Evolutionary conservation across 192 early-diverging fungal genomes (phyloP).

Genomic region (Backusella parvicylindrica): DNA sequence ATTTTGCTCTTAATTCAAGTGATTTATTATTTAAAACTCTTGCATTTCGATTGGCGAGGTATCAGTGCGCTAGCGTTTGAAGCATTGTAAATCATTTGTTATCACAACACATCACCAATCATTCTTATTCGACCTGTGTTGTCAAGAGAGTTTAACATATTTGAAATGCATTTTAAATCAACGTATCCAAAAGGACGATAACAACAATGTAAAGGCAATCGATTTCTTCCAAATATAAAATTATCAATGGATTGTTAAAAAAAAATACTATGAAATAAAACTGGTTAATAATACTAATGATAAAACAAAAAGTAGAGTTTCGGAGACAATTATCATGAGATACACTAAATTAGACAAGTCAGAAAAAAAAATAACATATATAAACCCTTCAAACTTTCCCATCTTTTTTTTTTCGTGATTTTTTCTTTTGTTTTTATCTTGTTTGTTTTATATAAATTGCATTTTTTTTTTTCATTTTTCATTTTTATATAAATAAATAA

Average conservation of each 20-base stretch:
- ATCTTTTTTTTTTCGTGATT: background rate
- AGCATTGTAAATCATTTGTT: background rate
- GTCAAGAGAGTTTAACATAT: background rate
- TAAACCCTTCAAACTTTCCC: background rate
- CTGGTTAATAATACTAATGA: background rate
- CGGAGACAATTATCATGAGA: conserved; percentile 1
- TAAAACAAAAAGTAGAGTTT: background rate
- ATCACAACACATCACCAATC: too few species aligned
- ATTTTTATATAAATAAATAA: background rate
- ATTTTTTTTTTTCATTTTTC: background rate
- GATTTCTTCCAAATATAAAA: background rate
- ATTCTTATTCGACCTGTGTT: background rate
- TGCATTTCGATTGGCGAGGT: background rate
- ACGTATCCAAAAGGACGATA: too few species aligned
- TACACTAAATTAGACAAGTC: background rate
- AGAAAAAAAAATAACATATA: background rate
- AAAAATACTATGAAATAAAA: background rate
- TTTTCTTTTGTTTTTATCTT: background rate
- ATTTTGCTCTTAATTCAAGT: background rate
- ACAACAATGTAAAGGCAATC: too few species aligned
- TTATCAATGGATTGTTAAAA: background rate
- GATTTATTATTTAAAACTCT: background rate
- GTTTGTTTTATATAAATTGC: background rate
- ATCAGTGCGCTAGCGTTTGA: background rate
- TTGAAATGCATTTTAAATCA: background rate